Evolutionary conservation across 1,284 basidiomycete genomes (phyloP).

Genomic region (Leccinum pachyderme): DNA sequence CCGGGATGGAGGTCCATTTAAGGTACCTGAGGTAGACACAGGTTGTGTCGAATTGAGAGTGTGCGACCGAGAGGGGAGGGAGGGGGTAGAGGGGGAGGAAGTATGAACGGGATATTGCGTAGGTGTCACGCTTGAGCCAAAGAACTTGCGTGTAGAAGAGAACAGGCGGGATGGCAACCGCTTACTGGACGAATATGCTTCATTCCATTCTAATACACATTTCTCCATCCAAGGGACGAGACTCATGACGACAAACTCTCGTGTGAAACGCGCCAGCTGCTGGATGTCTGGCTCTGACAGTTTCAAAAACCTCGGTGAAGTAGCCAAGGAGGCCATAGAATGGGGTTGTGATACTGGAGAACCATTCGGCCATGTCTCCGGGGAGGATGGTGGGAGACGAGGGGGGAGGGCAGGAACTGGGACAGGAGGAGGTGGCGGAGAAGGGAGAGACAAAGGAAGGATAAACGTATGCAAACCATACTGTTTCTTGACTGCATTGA

Average conservation of each 20-base stretch:
- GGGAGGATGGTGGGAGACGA: conserved; percentile 56
- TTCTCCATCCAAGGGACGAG: conserved; percentile 97
- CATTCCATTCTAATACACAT: conserved; percentile 91
- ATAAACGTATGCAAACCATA: conserved; percentile 73
- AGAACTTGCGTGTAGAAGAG: conserved; percentile 88
- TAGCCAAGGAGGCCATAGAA: conserved; percentile 10
- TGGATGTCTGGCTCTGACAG: conserved; percentile 80
- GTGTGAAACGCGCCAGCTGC: conserved; percentile 76
- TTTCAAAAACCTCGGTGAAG: conserved; percentile 45
- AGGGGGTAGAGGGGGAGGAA: conserved; percentile 43
- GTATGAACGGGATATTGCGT: conserved; percentile 42
- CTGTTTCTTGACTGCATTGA: conserved; percentile 82
- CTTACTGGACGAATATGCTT: conserved; percentile 82
- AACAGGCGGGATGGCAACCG: conserved; percentile 79
- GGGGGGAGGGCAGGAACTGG: conserved; percentile 63
- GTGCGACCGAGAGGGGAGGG: conserved; percentile 45
- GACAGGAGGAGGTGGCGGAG: conserved; percentile 59
- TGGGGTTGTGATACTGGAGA: conserved; percentile 10
- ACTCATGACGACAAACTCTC: conserved; percentile 90
- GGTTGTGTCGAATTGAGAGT: conserved; percentile 36
- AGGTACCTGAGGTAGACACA: conserved; percentile 30
- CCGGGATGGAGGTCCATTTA: conserved; percentile 52
- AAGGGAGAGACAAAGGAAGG: conserved; percentile 59
- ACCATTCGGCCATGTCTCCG: conserved; percentile 33
- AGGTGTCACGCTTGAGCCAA: conserved; percentile 63